Conservation (phyloP, 1,284 basidiomycete genomes). For the Pseudozyma tsukubaensis region DNA sequence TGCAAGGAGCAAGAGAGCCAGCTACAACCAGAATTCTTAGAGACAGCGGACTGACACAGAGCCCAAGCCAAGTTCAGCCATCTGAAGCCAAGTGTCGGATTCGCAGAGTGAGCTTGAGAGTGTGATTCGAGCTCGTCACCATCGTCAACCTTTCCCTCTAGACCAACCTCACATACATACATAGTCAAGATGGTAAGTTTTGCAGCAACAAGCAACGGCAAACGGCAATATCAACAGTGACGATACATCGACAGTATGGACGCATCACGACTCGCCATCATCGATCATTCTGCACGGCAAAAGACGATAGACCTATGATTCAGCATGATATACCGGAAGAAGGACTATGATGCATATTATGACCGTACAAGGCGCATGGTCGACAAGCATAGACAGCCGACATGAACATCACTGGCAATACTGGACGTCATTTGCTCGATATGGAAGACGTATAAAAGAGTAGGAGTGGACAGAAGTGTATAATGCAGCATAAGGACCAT, state of each 20-base stretch:
- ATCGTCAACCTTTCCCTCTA: conserved; percentile 32
- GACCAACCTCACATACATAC: conserved; percentile 48
- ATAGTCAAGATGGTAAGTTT: conserved; percentile 55
- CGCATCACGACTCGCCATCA: conserved; percentile 1
- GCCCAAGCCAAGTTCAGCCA: conserved; percentile 1
- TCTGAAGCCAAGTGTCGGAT: neutral
- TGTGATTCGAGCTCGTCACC: conserved; percentile 28
- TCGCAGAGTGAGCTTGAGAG: conserved; percentile 3
- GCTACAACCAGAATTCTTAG: neutral
- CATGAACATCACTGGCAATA: no score
- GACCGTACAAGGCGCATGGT: no score
- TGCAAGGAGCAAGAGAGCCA: neutral
- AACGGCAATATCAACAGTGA: conserved; percentile 18
- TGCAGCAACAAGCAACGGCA: conserved; percentile 11
- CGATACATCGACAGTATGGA: conserved; percentile 1
- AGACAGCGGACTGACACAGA: neutral
- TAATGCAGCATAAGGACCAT: no score
- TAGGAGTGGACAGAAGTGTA: no score
- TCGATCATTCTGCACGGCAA: neutral
- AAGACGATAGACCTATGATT: neutral
- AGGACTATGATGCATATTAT: no score
- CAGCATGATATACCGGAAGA: neutral
- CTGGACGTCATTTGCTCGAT: no score
- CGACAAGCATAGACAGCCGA: no score
- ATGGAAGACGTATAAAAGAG: no score